Base-by-base conservation (phyloP, 1,284 basidiomycete genomes). In the Microbotryum violaceum region DNA sequence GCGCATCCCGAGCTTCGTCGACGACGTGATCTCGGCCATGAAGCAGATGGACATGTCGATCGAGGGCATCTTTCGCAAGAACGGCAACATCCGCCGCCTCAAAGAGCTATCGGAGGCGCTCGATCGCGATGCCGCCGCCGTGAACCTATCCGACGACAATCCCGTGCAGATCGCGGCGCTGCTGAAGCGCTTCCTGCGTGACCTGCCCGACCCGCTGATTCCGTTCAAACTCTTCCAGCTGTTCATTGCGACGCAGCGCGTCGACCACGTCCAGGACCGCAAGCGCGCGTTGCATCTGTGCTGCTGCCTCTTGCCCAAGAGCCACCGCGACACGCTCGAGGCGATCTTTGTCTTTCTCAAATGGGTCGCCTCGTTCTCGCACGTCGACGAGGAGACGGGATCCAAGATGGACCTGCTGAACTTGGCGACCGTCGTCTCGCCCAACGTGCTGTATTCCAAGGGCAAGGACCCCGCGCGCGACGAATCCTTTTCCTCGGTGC, bases 1-100 rank as follows among this genome's bases (percentile, higher is more conserved):
- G 65, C 82, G 91, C 68, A 87, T 99, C 31, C 94, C 94, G 8
- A 96, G 90, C 75, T 97, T 98, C 74, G 89, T 99, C 64, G 96
- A 98, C 74, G 96, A 98, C 73, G 88, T 97, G 58, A 85, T 98
- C 48, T 94, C 91, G 58, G 92, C 96, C 4, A 97, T 99, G 94
- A 83, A 89, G 74, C 93, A 97, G 77, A 97, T 97, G 94, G 94
- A 98, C 77, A 91, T 99, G 87, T 97, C 94, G 6, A 82, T 99
- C 46, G 96, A 98, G 77, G 94, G 94, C 63, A 96, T 99, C 66
- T 99, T 99, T 82, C 84, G 94, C 58, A 93, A 96, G 79, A 97
- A 97, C 74, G 94, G 94, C 60, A 97, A 98, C 75, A 97, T 98
- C 72, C 84, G 92, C 57, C 83, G 91, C 60, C 80, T 97, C 63